Evolutionary conservation across 208 protist genomes (phyloP).

Genomic region (Vickermania spadyakhi): DNA sequence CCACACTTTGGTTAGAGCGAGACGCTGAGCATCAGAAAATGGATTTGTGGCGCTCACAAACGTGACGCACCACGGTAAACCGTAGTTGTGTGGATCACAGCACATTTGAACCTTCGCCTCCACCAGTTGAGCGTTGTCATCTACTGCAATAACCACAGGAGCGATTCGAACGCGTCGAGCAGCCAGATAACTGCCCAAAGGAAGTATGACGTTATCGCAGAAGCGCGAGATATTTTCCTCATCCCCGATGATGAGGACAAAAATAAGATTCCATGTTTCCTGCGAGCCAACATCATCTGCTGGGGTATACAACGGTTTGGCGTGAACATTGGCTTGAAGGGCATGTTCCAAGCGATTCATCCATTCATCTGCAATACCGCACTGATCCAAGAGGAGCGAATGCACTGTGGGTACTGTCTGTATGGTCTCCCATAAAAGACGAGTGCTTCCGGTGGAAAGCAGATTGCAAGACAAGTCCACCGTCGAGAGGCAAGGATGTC

Average conservation of each 20-base stretch:
- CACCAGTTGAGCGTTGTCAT: slow-evolving; percentile 39
- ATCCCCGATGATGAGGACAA: slow-evolving; percentile 53
- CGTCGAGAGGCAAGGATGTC: slow-evolving; percentile 32
- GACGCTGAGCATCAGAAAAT: slow-evolving; percentile 18
- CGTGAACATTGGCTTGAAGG: slow-evolving; percentile 35
- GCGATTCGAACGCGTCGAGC: slow-evolving; percentile 50
- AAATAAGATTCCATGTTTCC: slow-evolving; percentile 46
- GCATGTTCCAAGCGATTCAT: slow-evolving; percentile 41
- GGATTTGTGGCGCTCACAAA: slow-evolving; percentile 22
- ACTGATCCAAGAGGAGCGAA: slow-evolving; percentile 30
- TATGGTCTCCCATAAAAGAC: slow-evolving; percentile 58
- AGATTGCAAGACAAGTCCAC: slow-evolving; percentile 61
- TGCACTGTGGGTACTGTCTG: slow-evolving; percentile 20
- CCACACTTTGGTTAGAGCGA: slow-evolving; percentile 30
- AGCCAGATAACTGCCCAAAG: slow-evolving; percentile 50
- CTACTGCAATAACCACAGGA: slow-evolving; percentile 32
- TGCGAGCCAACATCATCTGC: slow-evolving; percentile 23
- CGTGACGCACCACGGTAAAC: slow-evolving; percentile 55
- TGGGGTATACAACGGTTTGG: slow-evolving; percentile 33
- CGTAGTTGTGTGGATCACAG: slow-evolving; percentile 43
- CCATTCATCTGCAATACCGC: slow-evolving; percentile 60
- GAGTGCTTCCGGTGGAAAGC: slow-evolving; percentile 50
- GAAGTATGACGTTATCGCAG: slow-evolving; percentile 37
- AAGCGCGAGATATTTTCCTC: slow-evolving; percentile 27
- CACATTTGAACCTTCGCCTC: slow-evolving; percentile 51